A percentile compares a stretch with the other conserved stretches of the same genome.
These are phyloP conservation scores for Xylaria cubensis DNA, from an alignment of 495 filamentous ascomycete species.

Conservation along the genomic window DNA sequence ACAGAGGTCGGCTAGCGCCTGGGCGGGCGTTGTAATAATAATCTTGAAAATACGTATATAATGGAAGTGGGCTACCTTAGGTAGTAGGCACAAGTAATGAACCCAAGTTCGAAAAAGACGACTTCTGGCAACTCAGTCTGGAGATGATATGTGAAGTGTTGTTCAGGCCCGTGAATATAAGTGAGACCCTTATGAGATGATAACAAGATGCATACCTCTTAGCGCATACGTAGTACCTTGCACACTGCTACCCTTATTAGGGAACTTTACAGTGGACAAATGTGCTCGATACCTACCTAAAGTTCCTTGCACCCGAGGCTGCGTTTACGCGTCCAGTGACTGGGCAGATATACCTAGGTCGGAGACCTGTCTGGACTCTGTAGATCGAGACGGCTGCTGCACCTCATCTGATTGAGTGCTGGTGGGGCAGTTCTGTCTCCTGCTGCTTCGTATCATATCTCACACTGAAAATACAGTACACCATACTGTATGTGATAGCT, in stretches of 20 bases:
- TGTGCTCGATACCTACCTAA: neutral
- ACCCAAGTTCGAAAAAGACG: slow-evolving; percentile 2
- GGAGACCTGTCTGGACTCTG: slow-evolving; percentile 16
- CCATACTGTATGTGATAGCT: neutral
- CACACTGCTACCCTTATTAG: neutral
- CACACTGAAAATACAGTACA: neutral
- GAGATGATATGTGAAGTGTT: slow-evolving; percentile 21
- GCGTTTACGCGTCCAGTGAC: neutral
- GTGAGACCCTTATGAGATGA: slow-evolving; percentile 13
- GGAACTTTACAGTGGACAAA: neutral
- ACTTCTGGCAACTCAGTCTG: neutral
- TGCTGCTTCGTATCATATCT: neutral
- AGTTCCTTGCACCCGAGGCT: neutral
- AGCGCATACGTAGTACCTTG: neutral
- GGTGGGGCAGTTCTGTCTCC: neutral
- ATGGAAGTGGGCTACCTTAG: neutral
- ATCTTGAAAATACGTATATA: slow-evolving; percentile 1
- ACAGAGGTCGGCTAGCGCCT: neutral
- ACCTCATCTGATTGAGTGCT: slow-evolving; percentile 16
- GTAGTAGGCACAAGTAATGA: neutral
- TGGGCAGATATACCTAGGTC: neutral
- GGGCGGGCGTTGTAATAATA: neutral
- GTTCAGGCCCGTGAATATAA: slow-evolving; percentile 1
- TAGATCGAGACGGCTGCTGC: slow-evolving; percentile 10
- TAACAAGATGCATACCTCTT: neutral